Evolutionary conservation across 2,329 filamentous ascomycete species (phyloP), one percentile per base, ranked within the genome.

Genomic region (Colletotrichum theobromicola): DNA sequence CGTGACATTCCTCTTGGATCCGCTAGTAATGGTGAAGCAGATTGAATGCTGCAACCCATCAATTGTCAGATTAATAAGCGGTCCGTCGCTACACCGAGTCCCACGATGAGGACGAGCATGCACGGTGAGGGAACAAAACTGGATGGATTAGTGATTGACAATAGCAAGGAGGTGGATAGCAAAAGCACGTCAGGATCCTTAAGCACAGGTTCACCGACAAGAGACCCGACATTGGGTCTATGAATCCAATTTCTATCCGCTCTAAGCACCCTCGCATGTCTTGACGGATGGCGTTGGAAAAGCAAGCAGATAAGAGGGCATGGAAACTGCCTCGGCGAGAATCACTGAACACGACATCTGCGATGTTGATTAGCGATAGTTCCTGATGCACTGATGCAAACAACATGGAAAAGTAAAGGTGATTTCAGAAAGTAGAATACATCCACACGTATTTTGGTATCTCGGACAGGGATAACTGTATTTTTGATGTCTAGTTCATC

Each of bases 1-100:
- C 5, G 75, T 78, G 73, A 55, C 78, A 64, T 90, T 84, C 66
- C 82, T 92, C 80, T 93, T 87, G 91, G 91, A 92, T 88, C 79
- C 80, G 85, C 87, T 82, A 83, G 86, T 75, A 84, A 87, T 87
- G 87, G 77, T 82, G 84, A 85, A 85, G 89, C 88, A 90, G 89
- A 90, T 86, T 76, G 82, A 80, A 37, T 76, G 81, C 90, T 87
- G 88, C 90, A 85, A 82, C 83, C 84, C 88, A 90, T 87, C 82
- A 84, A 86, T 89, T 87, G 84, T 88, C 84, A 88, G 83, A 86
- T 81, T 65, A 53, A 74, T 58, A 82, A 81, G 77, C 73, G 78
- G 83, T 85, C 85, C 84, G 86, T 87, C 46, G 21, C 46, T 18
- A 26, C 42, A n/a, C 42, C 18, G 24, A 18, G 55, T 32, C 55